Base-by-base conservation (phyloP, 1,139 yeast species). In the Komagataea norvegica region DNA sequence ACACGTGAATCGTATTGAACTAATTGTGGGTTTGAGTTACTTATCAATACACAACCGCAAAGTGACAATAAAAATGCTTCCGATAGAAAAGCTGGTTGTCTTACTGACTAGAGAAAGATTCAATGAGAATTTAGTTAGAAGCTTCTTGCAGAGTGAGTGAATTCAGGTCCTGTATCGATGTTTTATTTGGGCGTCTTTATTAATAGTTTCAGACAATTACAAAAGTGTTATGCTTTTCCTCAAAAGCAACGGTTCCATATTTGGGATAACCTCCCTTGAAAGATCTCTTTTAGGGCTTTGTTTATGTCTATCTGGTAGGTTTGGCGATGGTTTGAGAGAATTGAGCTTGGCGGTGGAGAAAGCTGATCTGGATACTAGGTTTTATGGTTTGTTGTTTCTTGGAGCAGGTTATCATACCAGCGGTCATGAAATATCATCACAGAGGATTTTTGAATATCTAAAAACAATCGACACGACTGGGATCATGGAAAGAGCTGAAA, bases 261-360 rank as follows among this genome's bases (percentile, higher is more conserved):
- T 21, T 8, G 13, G 24, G 8, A 16, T 36, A 11, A 29, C 33
- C 5, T 24, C 34, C 6, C n/a, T 25, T 20, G 17, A 33, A 11
- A 33, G 51, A 13, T 31, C 38, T 4, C 18, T 47, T 8, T 35
- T 46, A 24, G 51, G 51, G 0, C 37, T 43, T 9, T 41, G 42
- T 11, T 36, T 46, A 7, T 37, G 43, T 8, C 40, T 40, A 14
- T 18, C 32, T 16, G 45, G 43, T 3, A 31, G 31, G 11, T 9
- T 17, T 8, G 33, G 31, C 6, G 44, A 41, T 11, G 52, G 50
- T 2, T 27, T 48, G 7, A 33, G 52, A 5, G 51, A 48, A 33
- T 25, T 47, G 28, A 36, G 45, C 19, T n/a, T 47, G 24, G 30
- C 43, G 7, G 40, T 38, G 7, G 50, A 46, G 22, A 28, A 8